Evolutionary conservation across 176 grass and related monocot species (phyloP).

Genomic region (Zoysia pacifica): DNA sequence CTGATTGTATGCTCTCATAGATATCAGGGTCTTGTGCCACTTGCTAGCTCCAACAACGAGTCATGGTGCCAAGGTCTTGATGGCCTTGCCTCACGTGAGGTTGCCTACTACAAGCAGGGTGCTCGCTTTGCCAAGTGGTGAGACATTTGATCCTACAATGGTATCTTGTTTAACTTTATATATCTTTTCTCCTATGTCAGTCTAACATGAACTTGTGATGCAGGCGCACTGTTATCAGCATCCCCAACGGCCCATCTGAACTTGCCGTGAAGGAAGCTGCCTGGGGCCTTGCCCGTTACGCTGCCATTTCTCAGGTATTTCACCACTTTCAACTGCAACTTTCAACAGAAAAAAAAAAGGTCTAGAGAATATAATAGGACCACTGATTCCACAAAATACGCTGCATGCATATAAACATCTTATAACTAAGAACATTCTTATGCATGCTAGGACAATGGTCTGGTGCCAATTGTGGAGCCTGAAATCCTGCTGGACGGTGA

Average conservation of each 20-base stretch:
- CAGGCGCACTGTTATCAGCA: conserved; percentile 91
- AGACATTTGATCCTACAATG: too few relatives aligned
- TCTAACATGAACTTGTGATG: too few relatives aligned
- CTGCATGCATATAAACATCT: neutral
- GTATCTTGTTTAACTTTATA: too few relatives aligned
- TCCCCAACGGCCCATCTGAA: conserved; percentile 86
- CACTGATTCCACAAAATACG: too few relatives aligned
- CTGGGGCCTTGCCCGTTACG: conserved; percentile 97
- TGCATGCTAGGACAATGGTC: conserved; percentile 73
- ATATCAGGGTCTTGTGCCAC: conserved; percentile 90
- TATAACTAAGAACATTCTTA: conserved; percentile 2
- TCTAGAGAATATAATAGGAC: too few relatives aligned
- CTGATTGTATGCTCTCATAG: neutral
- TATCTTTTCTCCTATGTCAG: too few relatives aligned
- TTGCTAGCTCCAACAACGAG: conserved; percentile 87
- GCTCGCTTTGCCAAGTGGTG: conserved; percentile 93
- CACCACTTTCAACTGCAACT: too few relatives aligned
- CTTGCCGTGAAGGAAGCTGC: conserved; percentile 98
- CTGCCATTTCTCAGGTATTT: conserved; percentile 87
- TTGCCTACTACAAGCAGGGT: conserved; percentile 93
- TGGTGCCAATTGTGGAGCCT: conserved; percentile 97
- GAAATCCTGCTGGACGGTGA: conserved; percentile 94
- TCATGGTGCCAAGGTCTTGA: conserved; percentile 99
- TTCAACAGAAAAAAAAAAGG: too few relatives aligned
- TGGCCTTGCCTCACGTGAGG: conserved; percentile 92